Base-by-base conservation (phyloP, 2,329 filamentous ascomycete genomes). In the Fusarium continuum region DNA sequence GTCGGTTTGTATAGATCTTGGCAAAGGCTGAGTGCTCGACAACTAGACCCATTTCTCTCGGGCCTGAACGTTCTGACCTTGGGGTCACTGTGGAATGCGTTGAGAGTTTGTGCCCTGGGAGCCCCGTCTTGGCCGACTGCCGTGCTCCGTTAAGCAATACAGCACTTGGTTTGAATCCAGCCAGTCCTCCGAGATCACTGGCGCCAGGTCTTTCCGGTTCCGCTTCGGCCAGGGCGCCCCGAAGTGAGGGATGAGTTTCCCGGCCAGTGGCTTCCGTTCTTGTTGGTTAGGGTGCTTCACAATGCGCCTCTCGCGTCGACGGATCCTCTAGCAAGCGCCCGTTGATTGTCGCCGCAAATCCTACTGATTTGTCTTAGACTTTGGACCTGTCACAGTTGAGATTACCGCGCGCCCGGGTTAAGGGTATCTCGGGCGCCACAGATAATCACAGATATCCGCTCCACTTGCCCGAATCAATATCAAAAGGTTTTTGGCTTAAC, bases 31-130 rank as follows among this genome's bases (percentile, higher is more conserved):
- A 10, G 36, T 32, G 17, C 16, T 55, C 20, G 19, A 54, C 31
- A 31, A 45, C 13, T 11, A 35, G 23, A 20, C 41, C 47, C 46
- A 47, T 62, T 39, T 53, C 36, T 57, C 20, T 34, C 23, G 45
- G 36, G 31, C 26, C 44, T 17, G 17, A 19, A 43, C 28, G 26
- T 41, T 54, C 36, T 65, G 61, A 43, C 50, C 22, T 23, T 51
- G 31, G 32, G 51, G 40, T 59, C 44, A 44, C 23, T 54, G 35
- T 50, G 62, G 62, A 66, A 65, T 66, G 62, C 48, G 41, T 55
- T 65, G 48, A 35, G 38, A 32, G 36, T 36, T 28, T 34, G 38
- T 34, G 23, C 36, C 20, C 34, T 36, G 29, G 29, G 16, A 20
- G 45, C 29, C 58, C 47, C 43, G 19, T 41, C 39, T 39, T 53